Evolutionary conservation across 306 rosid genomes (phyloP).

Genomic region (Oemleria cerasiformis): DNA sequence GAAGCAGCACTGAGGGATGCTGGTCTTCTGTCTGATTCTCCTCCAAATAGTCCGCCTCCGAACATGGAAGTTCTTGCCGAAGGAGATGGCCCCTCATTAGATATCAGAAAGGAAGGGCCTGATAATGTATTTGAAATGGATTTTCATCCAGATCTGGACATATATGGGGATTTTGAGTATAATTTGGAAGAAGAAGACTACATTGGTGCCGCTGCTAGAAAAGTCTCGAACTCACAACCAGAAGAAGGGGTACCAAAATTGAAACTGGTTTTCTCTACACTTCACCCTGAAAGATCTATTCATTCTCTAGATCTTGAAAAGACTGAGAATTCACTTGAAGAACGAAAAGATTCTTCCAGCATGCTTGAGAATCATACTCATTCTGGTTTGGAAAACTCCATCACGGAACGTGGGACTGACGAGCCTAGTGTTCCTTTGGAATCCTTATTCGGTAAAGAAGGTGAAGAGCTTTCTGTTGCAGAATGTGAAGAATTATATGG

Average conservation of each 20-base stretch:
- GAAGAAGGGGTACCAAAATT: slow-evolving; percentile 66
- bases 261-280: slow-evolving; percentile 79
- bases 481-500: slow-evolving; percentile 89
- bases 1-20: slow-evolving; percentile 85
- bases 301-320: slow-evolving; percentile 33
- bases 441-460: slow-evolving; percentile 40
- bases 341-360: slow-evolving; percentile 40
- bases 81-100: slow-evolving; percentile 30
- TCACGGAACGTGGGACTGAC: slow-evolving; percentile 37
- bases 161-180: slow-evolving; percentile 95
- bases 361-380: slow-evolving; percentile 31
- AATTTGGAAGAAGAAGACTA: slow-evolving; percentile 88
- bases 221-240: slow-evolving; percentile 43
- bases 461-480: slow-evolving; percentile 60
- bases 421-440: slow-evolving; percentile 53
- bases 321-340: slow-evolving; percentile 37
- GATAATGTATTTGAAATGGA: slow-evolving; percentile 70
- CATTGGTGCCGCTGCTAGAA: slow-evolving; percentile 57
- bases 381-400: slow-evolving; percentile 22
- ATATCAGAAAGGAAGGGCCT: slow-evolving; percentile 40
- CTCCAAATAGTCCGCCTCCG: slow-evolving; percentile 68
- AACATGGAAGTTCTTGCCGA: slow-evolving; percentile 35
- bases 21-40: slow-evolving; percentile 85
- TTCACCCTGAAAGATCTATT: slow-evolving; percentile 44
- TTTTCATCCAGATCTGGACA: slow-evolving; percentile 73